Conservation (phyloP, 352 stramenopile species). For the Peronospora destructor region DNA sequence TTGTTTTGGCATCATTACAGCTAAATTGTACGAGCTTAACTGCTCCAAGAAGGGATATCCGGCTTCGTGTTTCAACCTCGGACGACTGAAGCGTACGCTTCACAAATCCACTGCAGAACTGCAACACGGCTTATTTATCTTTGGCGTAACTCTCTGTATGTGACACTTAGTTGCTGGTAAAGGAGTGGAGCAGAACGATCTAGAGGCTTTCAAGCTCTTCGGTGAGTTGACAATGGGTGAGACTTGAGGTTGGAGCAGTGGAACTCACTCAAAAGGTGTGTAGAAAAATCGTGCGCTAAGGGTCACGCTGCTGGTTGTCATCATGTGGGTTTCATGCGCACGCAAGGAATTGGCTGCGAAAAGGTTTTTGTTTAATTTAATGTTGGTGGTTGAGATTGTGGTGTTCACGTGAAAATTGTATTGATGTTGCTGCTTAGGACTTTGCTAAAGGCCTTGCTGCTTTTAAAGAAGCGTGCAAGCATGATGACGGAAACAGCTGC, state of each 20-base stretch:
- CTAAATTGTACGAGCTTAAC: slow-evolving; percentile 76
- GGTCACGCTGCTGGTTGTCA: slow-evolving; percentile 74
- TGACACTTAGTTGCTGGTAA: slow-evolving; percentile 61
- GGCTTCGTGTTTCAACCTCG: slow-evolving; percentile 84
- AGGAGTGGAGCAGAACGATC: slow-evolving; percentile 60
- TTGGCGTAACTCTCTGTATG: not conserved
- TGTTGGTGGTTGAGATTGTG: not conserved
- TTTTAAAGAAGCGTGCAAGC: slow-evolving; percentile 71
- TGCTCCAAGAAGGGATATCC: slow-evolving; percentile 75
- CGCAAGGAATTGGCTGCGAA: slow-evolving; percentile 56
- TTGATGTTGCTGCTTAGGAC: slow-evolving; percentile 31
- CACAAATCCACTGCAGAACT: not conserved
- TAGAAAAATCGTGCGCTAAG: slow-evolving; percentile 73
- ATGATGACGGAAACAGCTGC: slow-evolving; percentile 74
- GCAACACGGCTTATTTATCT: not conserved
- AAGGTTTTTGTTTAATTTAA: slow-evolving; percentile 39
- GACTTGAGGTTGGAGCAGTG: too few relatives aligned
- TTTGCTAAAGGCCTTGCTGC: slow-evolving; percentile 49
- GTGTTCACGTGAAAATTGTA: slow-evolving; percentile 4
- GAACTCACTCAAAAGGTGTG: not conserved
- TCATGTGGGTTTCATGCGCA: slow-evolving; percentile 80
- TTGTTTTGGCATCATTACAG: slow-evolving; percentile 16
- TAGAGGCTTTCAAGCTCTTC: slow-evolving; percentile 61
- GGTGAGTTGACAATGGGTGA: slow-evolving; percentile 26
- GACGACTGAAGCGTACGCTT: slow-evolving; percentile 61